Base-by-base conservation (phyloP, 352 stramenopile genomes). In the Blastocystis sp. region DNA sequence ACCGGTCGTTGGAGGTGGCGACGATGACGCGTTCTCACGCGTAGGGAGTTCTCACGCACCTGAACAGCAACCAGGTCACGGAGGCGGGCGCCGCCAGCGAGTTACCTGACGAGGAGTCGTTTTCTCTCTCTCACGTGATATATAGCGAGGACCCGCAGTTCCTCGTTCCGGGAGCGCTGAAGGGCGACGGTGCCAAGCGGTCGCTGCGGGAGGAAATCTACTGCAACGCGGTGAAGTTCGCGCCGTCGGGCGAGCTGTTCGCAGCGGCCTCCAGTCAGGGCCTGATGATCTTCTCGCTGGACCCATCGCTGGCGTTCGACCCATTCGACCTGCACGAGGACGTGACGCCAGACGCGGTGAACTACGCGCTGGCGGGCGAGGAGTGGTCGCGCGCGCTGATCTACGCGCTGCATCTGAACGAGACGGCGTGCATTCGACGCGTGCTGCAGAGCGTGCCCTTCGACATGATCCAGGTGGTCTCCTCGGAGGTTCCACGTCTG, bases 251-350 rank as follows among this genome's bases (percentile, higher is more conserved):
- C 0, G 91, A 94, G 71, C 93, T 97, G 87, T 99, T 94, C 94
- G 94, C 94, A 16, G 93, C 93, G 8, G 95, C 96, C 11, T 98
- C 96, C 3, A 97, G 92, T 1, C 94, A 99, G 91, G 97, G 96
- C 0, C 87, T 99, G 57, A 90, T 99, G 85, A 94, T 99, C 49
- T 99, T 97, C 87, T 93, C 91, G 21, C 88, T 97, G 11, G 90
- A 92, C 57, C 88, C 97, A 84, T 96, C 94, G 86, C 91, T 97
- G 86, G 93, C 95, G 63, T 99, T 99, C 89, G 94, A 98, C 87
- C 97, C 97, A 27, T 97, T 98, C 59, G 95, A 98, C 46, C 87
- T 99, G 63, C 96, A 97, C 71, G 94, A 98, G 88, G 93, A 94
- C 24, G 96, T 98, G 21, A 99, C 96, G 42, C 95, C 96, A 4